Base-by-base conservation (phyloP, 2,329 filamentous ascomycete species). In the Diaporthe ampelina region DNA sequence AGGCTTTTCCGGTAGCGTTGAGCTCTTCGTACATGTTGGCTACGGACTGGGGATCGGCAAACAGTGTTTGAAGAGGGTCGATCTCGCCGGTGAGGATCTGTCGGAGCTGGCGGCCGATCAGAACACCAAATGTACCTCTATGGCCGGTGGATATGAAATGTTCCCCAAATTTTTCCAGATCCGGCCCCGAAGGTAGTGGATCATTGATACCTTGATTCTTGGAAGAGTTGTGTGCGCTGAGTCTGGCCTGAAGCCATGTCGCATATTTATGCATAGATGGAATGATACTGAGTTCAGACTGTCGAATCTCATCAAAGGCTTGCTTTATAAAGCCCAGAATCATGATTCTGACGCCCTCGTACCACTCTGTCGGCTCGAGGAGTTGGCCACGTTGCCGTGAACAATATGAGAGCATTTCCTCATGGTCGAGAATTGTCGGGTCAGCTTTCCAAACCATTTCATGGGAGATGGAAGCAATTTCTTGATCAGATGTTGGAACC, bases 11-110 rank as follows among this genome's bases (percentile, higher is more conserved):
- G n/a, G 58, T 24, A 21, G 4, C 5, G 35, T 61, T 61, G 32
- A 61, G 17, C 11, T 61, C 58, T 29, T 61, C 58, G n/a, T 61
- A 61, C 15, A 61, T 40, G n/a, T 61, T 15, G 19, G 58, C 58
- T 2, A 61, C 29, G n/a, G 6, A 10, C 10, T 61, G 58, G 11
- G 17, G 29, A 9, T 40, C n/a, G 32, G 58, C 58, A 40, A 61
- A 61, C 9, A 61, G 4, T 61, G 58, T 61, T 9, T 24, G 5
- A 9, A 61, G 32, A 4, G 58, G 58, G 11, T 61, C 58, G 11
- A 61, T 40, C 58, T 61, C 58, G 3, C 58, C 58, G 11, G 35
- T 40, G 4, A 61, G 58, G 11, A 61, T 40, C 32, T 61, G 17
- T 0, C 35, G 29, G n/a, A 61, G 58, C 21, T 61, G 58, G 11